These are phyloP conservation scores for Xylaria acuta DNA, from an alignment of 495 filamentous ascomycete species.

Conservation along the genomic window DNA sequence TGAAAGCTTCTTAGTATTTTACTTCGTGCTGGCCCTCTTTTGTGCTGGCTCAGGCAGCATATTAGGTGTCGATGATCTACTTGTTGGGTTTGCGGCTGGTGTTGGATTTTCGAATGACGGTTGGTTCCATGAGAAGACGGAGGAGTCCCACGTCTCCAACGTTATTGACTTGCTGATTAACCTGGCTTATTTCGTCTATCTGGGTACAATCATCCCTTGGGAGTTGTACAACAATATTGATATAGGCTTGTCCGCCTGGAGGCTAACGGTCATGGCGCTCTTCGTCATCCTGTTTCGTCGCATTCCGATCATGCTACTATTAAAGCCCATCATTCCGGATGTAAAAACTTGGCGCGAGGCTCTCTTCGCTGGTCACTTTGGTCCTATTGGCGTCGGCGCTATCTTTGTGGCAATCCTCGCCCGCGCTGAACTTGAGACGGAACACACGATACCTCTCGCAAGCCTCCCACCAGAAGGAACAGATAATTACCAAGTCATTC, in stretches of 20 bases:
- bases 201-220: slow-evolving; percentile 98
- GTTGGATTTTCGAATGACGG: slow-evolving; percentile 99
- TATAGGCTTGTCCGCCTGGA: slow-evolving; percentile 82
- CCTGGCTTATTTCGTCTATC: slow-evolving; percentile 96
- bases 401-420: slow-evolving; percentile 95
- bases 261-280: slow-evolving; percentile 85
- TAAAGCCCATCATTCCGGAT: slow-evolving; percentile 95
- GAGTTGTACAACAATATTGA: slow-evolving; percentile 74
- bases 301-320: slow-evolving; percentile 90
- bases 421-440: slow-evolving; percentile 81
- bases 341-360: slow-evolving; percentile 99
- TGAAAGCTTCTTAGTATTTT: slow-evolving; percentile 98
- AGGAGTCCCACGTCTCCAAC: slow-evolving; percentile 98
- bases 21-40: slow-evolving; percentile 96
- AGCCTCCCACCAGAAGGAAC: slow-evolving; percentile 59
- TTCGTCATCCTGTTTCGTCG: slow-evolving; percentile 95
- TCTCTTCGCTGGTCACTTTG: slow-evolving; percentile 97
- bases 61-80: slow-evolving; percentile 92
- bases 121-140: slow-evolving; percentile 98
- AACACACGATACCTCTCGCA: slow-evolving; percentile 71
- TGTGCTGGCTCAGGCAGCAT: slow-evolving; percentile 94
- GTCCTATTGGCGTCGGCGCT: slow-evolving; percentile 96
- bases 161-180: slow-evolving; percentile 98
- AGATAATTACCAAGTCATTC: slow-evolving; percentile 71
- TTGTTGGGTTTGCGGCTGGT: slow-evolving; percentile 93